Evolutionary conservation across 208 protist genomes (phyloP), one percentile per base, ranked within the genome.

Genomic region (Naegleria gruberi): DNA sequence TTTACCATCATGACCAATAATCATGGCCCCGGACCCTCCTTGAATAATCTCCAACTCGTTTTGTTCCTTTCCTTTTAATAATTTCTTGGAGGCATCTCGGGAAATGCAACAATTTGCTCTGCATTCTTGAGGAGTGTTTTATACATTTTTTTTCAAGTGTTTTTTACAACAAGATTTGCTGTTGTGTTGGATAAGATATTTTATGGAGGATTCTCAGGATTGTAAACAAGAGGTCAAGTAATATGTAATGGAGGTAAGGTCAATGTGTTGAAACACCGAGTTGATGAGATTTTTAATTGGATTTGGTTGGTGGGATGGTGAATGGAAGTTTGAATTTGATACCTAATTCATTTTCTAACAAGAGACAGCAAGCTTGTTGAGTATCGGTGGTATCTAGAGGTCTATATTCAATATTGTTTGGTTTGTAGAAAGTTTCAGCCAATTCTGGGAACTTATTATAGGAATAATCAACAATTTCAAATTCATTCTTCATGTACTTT

Each of bases 1-100:
- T 30, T 77, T 87, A 74, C 94, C 94, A 34, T 95, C 51, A 17
- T 91, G 43, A 88, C 90, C 91, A 42, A 95, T 86, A 74, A 95
- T 92, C 6, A 95, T 89, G 23, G 93, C 90, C 41, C 86, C 92
- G 23, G 93, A 91, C 34, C 84, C 91, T 90, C 94, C 91, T 65
- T 94, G 90, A 46, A 94, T 88, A 26, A 94, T 90, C 85, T 85
- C 90, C 82, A 92, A 65, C 42, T 84, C n/a, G 41, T 46, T 73
- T 86, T 86, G 82, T 37, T 45, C 82, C 26, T 44, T 6, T 51
- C 82, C 82, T 51, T 47, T 51, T 19, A 40, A 17, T 34, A 86
- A 6, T 34, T 3, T 86, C 26, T 37, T n/a, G 1, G 19, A 37
- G 1, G 19, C 12, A 37, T 77, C n/a, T 7, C 0, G 12, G 2